Percentiles rank a stretch among this genome's conserved stretches.
Evolutionary conservation across 306 rosid genomes (phyloP).

Genomic region (Lathyrus sativus): DNA sequence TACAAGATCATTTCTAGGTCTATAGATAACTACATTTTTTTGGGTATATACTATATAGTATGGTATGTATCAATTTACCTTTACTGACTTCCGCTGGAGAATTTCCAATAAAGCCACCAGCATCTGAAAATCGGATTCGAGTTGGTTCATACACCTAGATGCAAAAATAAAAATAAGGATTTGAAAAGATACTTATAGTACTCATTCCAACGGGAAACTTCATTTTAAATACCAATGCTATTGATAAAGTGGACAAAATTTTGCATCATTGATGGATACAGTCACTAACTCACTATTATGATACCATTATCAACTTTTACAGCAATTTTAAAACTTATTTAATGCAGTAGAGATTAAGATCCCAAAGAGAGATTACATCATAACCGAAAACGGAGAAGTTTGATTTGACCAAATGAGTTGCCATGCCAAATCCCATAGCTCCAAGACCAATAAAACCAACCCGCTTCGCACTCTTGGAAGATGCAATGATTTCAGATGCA

Average conservation of each 20-base stretch:
- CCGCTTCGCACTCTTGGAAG: conserved; percentile 52
- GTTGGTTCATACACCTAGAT: conserved; percentile 85
- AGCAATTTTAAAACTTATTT: conserved; percentile 14
- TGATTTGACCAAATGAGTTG: conserved; percentile 78
- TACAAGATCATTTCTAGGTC: conserved; percentile 15
- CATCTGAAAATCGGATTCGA: conserved; percentile 58
- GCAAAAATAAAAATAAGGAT: conserved; percentile 27
- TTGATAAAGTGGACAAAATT: conserved; percentile 13
- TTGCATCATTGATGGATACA: conserved; percentile 12
- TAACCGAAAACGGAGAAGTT: conserved; percentile 74
- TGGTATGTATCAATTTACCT: conserved; percentile 55
- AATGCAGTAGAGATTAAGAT: conserved; percentile 29
- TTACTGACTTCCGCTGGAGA: conserved; percentile 85
- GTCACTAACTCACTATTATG: conserved; percentile 22
- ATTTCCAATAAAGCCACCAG: conserved; percentile 82
- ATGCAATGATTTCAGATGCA: conserved; percentile 58
- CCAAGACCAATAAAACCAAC: conserved; percentile 98
- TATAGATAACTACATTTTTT: background rate
- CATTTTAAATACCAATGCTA: background rate
- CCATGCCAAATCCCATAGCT: conserved; percentile 99
- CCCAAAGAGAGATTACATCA: conserved; percentile 69
- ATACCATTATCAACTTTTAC: conserved; percentile 17
- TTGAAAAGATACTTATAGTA: conserved; percentile 23
- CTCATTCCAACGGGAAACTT: conserved; percentile 19
- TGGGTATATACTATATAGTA: conserved; percentile 3